Evolutionary conservation across 1,284 basidiomycete species (phyloP), one percentile per base, ranked within the genome.

Genomic region (Leccinum solheimii): DNA sequence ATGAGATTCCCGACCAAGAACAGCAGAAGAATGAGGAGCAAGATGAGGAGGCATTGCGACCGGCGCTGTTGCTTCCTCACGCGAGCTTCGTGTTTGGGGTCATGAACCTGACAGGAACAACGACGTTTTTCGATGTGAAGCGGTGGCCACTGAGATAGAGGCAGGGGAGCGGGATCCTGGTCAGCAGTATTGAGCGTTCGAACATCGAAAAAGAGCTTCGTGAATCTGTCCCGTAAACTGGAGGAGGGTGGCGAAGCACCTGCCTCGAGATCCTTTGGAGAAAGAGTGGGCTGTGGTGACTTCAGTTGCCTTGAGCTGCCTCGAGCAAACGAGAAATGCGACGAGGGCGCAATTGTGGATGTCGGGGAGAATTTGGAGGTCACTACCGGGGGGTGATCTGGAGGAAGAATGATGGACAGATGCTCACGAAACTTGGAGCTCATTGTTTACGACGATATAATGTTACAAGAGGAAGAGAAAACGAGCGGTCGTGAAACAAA

Each of bases 1-100:
- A 78, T 64, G 34, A 69, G 60, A 67, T 84, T 78, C 16, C 75
- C 77, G 34, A 83, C 71, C 26, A 84, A 71, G 58, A 79, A 75
- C 32, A 84, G 72, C 27, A 83, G 69, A 38, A 83, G 55, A 57
- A 82, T 61, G 57, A 80, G 65, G 56, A 81, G 66, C 2, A 75
- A 59, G 40, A 72, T 36, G 64, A 80, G 65, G 64, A 80, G 66
- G 54, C 69, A 74, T 43, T 62, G 59, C 63, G 70, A 68, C 69
- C 67, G 66, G 66, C 74, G 72, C 57, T 65, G 74, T 61, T 68
- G 74, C 62, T 69, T 75, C 68, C 73, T 77, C 59, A 65, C 59
- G 34, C 66, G 66, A 32, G 67, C 64, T 38, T 70, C 64, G 58
- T 72, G 62, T 59, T 63, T 57, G n/a, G 67, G 63, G 26, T 74